Evolutionary conservation across 164 flowering plant species (phyloP).

Genomic region (Annona squamosa): DNA sequence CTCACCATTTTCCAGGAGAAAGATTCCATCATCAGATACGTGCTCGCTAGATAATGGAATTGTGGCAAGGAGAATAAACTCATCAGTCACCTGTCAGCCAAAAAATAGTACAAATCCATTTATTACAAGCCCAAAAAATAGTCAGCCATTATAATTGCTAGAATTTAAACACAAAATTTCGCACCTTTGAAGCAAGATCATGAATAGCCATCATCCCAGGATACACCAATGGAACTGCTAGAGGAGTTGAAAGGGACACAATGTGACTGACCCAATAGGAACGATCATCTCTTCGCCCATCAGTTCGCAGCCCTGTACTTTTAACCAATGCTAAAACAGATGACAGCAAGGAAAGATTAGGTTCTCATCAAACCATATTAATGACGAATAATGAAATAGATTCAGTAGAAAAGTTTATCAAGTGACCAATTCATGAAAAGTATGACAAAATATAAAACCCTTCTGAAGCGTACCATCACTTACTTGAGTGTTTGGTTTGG

Average conservation of each 20-base stretch:
- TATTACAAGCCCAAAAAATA: neutral
- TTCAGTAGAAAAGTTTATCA: no score
- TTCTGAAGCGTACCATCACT: no score
- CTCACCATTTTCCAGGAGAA: constrained; percentile 89
- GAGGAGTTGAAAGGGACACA: constrained; percentile 54
- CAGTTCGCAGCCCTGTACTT: constrained; percentile 70
- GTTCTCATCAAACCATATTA: neutral
- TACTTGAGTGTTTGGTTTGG: no score
- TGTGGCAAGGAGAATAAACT: constrained; percentile 39
- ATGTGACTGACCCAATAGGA: constrained; percentile 81
- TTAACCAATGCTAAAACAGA: constrained; percentile 63
- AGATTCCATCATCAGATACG: constrained; percentile 70
- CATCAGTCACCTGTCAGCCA: constrained; percentile 50
- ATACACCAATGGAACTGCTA: constrained; percentile 72
- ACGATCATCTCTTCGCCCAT: constrained; percentile 84
- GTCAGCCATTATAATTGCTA: neutral
- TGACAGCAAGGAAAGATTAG: neutral
- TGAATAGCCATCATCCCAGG: constrained; percentile 86
- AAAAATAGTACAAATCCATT: neutral
- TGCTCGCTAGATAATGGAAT: constrained; percentile 89
- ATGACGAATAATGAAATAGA: neutral
- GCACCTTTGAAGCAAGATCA: constrained; percentile 58
- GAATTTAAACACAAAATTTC: neutral
- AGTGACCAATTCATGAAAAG: no score
- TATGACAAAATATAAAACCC: no score